Base-by-base conservation (phyloP, 805 yeast genomes). In the Limtongia smithiae region DNA sequence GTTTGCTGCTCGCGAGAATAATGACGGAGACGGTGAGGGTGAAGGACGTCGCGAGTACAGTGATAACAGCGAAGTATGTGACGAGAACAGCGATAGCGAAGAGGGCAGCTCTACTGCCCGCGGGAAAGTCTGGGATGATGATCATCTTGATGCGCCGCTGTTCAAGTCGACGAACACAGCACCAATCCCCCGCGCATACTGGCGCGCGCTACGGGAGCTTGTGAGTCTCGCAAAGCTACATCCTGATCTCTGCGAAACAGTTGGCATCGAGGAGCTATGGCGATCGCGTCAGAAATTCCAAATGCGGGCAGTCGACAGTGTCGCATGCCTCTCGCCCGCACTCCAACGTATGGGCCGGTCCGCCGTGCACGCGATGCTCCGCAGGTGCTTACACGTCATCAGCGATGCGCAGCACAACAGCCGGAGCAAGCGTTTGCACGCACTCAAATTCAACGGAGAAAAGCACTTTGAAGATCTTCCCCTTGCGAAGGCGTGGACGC, bases 251-350 rank as follows among this genome's bases (percentile, higher is more conserved):
- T 37, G 36, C 9, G 14, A 20, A 22, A 17, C 14, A 6, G 22
- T 31, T 6, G 17, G 11, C 7, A 32, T n/a, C 14, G 32, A 32
- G n/a, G n/a, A n/a, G n/a, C n/a, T n/a, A n/a, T n/a, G n/a, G n/a
- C n/a, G n/a, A n/a, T n/a, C n/a, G n/a, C n/a, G n/a, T n/a, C n/a
- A n/a, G n/a, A n/a, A n/a, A n/a, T n/a, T n/a, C n/a, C n/a, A n/a
- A n/a, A n/a, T n/a, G n/a, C n/a, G n/a, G n/a, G n/a, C 37, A 9
- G 35, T 38, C 14, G 15, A n/a, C 3, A 37, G 42, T 30, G 31
- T 44, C 18, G 21, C 27, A 24, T 24, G 17, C 18, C 36, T 43
- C 35, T 27, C 41, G 11, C 40, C 41, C n/a, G 28, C 36, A 9
- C 25, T 43, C n/a, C 40, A 43, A 17, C 36, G 15, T 12, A 20